Base-by-base conservation (phyloP, 306 rosid genomes). In the Quercus dentata region DNA sequence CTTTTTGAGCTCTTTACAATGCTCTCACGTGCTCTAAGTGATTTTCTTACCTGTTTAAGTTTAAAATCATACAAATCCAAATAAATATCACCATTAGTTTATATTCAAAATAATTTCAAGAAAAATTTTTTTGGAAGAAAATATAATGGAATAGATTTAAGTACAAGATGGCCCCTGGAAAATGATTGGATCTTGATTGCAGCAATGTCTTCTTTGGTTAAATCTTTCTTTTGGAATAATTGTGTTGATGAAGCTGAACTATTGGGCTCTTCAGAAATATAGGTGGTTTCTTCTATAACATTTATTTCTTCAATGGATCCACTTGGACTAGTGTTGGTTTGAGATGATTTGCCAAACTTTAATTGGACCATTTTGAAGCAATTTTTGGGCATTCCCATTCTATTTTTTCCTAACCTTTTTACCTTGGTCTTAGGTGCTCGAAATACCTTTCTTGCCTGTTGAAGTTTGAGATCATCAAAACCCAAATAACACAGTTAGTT, bases 161-260 rank as follows among this genome's bases (percentile, higher is more conserved):
- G 57, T 90, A 91, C 99, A 59, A 95, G 99, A 82, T 92, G 95
- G 69, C 90, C 91, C 86, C 97, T 84, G 85, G 91, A 91, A 74
- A 55, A 83, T 44, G 98, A 87, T 83, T 95, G 99, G 81, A 95
- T 91, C 74, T 82, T 91, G 56, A 76, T 85, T 65, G 94, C 95
- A 0, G 94, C 92, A 30, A 71, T 35, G 27, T 87, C 88, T 77
- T 91, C 86, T 28, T 56, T 20, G 57, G 82, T 75, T 58, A 63
- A 13, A 52, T 46, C 59, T 56, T 2, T 56, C 6, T 20, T 27
- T 13, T 12, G 11, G 52, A 15, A 10, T 56, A 20, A 15, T 4
- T 71, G 55, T 14, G 67, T 63, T 28, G 80, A 56, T 0, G 79
- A 83, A 68, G 78, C 57, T 7, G 28, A 2, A 12, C 54, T 49